Percentiles rank a stretch among this genome's conserved stretches.
Evolutionary conservation across 805 yeast genomes (phyloP).

Genomic region (Starmerella vitae): DNA sequence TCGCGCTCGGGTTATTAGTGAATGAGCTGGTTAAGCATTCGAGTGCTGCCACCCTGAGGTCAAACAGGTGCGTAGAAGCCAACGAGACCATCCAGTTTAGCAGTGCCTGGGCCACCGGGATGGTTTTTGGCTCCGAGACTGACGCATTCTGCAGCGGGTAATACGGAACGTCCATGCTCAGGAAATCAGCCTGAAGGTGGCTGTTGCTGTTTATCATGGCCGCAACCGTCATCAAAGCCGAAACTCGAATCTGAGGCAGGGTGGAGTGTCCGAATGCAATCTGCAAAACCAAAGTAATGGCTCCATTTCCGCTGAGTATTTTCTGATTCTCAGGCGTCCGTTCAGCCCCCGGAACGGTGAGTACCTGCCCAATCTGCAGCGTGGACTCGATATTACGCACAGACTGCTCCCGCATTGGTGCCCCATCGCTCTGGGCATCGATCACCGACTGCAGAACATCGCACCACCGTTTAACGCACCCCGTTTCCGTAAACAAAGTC

Average conservation of each 20-base stretch:
- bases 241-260: constrained; percentile 51
- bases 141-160: constrained; percentile 56
- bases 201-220: constrained; percentile 58
- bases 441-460: constrained; percentile 37
- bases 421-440: constrained; percentile 43
- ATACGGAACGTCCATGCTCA: constrained; percentile 82
- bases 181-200: constrained; percentile 54
- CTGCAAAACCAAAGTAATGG: constrained; percentile 51
- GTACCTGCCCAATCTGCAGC: constrained; percentile 57
- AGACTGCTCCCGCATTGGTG: constrained; percentile 40
- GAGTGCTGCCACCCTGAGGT: constrained; percentile 61
- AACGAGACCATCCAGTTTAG: constrained; percentile 69
- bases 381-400: constrained; percentile 50
- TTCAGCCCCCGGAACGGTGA: constrained; percentile 62
- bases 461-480: constrained; percentile 55
- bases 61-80: constrained; percentile 75
- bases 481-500: constrained; percentile 73
- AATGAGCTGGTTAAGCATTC: constrained; percentile 56
- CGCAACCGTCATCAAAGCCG: constrained; percentile 61
- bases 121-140: constrained; percentile 26
- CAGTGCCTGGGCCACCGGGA: constrained; percentile 64
- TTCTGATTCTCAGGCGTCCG: constrained; percentile 48
- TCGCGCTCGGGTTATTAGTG: constrained; percentile 47
- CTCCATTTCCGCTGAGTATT: constrained; percentile 44
- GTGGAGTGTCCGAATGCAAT: constrained; percentile 53